These are phyloP conservation scores for Sanghuangporus baumii DNA, from an alignment of 1,284 basidiomycete genomes.

Conservation along the genomic window DNA sequence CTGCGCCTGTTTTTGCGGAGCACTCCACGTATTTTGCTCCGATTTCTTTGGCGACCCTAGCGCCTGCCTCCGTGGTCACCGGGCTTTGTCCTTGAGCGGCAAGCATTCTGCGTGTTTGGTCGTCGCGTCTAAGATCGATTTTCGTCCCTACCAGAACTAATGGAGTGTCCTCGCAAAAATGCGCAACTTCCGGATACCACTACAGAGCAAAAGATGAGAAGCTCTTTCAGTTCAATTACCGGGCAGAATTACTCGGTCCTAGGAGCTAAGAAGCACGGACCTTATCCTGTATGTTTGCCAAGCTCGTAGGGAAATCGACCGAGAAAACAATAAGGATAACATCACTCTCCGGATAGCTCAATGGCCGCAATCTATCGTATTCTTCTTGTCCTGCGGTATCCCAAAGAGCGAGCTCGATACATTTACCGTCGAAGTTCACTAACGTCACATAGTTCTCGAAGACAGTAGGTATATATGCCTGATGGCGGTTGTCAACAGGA, in stretches of 20 bases:
- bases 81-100: conserved; percentile 87
- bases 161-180: conserved; percentile 94
- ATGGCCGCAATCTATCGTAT: conserved; percentile 89
- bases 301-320: conserved; percentile 92
- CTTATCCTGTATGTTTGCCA: conserved; percentile 93
- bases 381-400: conserved; percentile 99
- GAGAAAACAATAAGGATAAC: conserved; percentile 98
- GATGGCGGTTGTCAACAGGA: conserved; percentile 12
- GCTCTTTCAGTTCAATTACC: too few relatives aligned
- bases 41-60: conserved; percentile 81
- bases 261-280: conserved; percentile 33
- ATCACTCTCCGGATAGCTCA: conserved; percentile 95
- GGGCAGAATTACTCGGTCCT: background rate
- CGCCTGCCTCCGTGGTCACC: conserved; percentile 77
- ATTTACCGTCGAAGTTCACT: conserved; percentile 83
- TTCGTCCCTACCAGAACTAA: conserved; percentile 93
- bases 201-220: conserved; percentile 28
- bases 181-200: conserved; percentile 98
- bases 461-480: conserved; percentile 97
- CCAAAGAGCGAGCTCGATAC: conserved; percentile 93
- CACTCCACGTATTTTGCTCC: conserved; percentile 96
- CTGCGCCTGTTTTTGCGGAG: conserved; percentile 84
- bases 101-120: conserved; percentile 87
- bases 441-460: conserved; percentile 97
- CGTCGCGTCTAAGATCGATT: conserved; percentile 85